Base-by-base conservation (phyloP, 495 filamentous ascomycete species). In the Aspergillus saccharolyticus region DNA sequence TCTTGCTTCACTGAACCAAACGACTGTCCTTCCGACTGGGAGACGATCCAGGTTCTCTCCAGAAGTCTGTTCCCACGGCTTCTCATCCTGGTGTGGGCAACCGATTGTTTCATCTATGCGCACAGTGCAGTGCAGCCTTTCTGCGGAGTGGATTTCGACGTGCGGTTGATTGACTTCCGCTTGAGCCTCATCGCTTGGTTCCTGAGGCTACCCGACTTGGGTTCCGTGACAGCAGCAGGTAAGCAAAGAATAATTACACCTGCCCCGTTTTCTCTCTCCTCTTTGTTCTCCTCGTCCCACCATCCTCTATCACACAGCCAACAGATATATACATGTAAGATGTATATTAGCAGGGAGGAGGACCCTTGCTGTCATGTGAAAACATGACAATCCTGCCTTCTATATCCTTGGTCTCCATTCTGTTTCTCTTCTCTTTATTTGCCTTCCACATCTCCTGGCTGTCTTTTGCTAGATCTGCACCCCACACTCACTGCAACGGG, bases 101-200 rank as follows among this genome's bases (percentile, higher is more conserved):
- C 33, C 44, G 14, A 7, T 45, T 19, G 17, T 39, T 44, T 51
- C 18, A 61, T 57, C 43, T 22, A 53, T 55, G 39, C 21, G 45
- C 30, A 39, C 55, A 22, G 52, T 49, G 54, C 44, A 46, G 47
- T 42, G 54, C 44, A 46, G 47, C 22, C 45, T 24, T 54, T 30
- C 43, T 61, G 3, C 25, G 57, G 59, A 55, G 54, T 60, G 55
- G 52, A 53, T 53, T 56, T 56, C 57, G 63, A 58, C 55, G 55
- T 60, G 63, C 54, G 48, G 59, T 61, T 53, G 59, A 39, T 39
- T 39, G 33, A 39, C 33, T 54, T 65, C 63, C 63, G 59, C 59
- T 62, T 65, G 63, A 65, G 63, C 63, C 63, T 65, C 63, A 65
- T 65, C 49, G 44, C 50, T 44, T 49, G 56, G 51, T 48, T 54